Evolutionary conservation across 169 alveolate genomes (phyloP).

Genomic region (Plasmodium knowlesi): DNA sequence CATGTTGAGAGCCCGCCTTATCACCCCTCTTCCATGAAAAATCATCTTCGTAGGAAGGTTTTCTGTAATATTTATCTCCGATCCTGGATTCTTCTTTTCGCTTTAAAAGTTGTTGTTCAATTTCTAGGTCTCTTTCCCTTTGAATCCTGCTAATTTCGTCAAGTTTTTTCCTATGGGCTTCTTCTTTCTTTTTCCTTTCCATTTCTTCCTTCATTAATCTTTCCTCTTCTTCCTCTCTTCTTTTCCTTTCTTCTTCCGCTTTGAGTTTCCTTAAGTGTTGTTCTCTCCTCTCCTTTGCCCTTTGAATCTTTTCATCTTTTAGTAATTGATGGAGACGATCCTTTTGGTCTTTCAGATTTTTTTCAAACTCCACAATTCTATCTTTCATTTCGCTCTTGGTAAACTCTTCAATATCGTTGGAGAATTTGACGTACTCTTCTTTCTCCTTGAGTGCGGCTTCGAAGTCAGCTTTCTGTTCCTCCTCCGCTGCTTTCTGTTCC

Average conservation of each 20-base stretch:
- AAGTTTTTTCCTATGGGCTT: constrained; percentile 77
- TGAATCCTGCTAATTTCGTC: constrained; percentile 76
- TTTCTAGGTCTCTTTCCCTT: constrained; percentile 79
- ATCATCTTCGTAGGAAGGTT: constrained; percentile 60
- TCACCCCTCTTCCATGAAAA: constrained; percentile 60
- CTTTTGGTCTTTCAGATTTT: constrained; percentile 68
- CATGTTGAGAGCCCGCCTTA: constrained; percentile 40
- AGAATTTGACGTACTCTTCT: constrained; percentile 78
- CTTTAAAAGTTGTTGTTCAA: constrained; percentile 71
- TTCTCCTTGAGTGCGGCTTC: constrained; percentile 79
- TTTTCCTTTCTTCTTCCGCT: constrained; percentile 84
- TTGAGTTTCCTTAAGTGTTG: constrained; percentile 78
- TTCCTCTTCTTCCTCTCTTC: constrained; percentile 87
- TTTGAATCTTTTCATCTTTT: constrained; percentile 82
- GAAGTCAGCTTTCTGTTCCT: constrained; percentile 79
- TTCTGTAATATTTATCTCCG: constrained; percentile 32
- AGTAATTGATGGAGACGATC: constrained; percentile 41
- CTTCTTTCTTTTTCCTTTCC: constrained; percentile 80
- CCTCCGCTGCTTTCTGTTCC: constrained; percentile 83
- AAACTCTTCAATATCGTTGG: constrained; percentile 79
- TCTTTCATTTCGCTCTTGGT: constrained; percentile 75
- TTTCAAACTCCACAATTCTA: constrained; percentile 78
- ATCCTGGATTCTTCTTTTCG: constrained; percentile 45
- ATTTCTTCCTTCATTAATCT: constrained; percentile 80
- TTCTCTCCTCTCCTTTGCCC: constrained; percentile 85